phyloP scores from a whole-genome alignment of 2,329 filamentous ascomycete genomes.

The Myriosclerotinia duriaeana region DNA sequence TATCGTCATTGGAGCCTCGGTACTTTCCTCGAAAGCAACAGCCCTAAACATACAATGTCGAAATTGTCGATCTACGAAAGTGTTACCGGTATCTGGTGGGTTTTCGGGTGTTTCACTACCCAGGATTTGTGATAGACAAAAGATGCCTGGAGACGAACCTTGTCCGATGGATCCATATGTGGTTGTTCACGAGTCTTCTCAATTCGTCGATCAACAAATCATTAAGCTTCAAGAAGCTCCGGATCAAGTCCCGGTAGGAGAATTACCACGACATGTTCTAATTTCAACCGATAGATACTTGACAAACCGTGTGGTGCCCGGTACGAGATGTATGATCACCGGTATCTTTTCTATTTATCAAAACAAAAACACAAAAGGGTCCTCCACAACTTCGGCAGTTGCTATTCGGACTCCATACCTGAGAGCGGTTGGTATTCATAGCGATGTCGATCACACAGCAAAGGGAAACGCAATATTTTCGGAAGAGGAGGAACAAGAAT shows the following conservation, averaged over 20 bases:
- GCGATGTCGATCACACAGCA: slow-evolving; percentile 83
- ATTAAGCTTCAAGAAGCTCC: slow-evolving; percentile 97
- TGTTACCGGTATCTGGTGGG: slow-evolving; percentile 74
- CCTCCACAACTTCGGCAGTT: slow-evolving; percentile 72
- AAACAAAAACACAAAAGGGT: slow-evolving; percentile 80
- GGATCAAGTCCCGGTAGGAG: slow-evolving; percentile 95
- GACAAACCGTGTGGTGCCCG: slow-evolving; percentile 92
- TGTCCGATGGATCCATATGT: slow-evolving; percentile 96
- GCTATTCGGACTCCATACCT: slow-evolving; percentile 95
- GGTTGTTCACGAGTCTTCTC: slow-evolving; percentile 88
- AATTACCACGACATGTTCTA: slow-evolving; percentile 89
- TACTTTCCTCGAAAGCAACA: slow-evolving; percentile 94
- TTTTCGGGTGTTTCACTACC: slow-evolving; percentile 87
- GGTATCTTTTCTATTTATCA: slow-evolving; percentile 98
- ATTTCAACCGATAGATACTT: slow-evolving; percentile 96
- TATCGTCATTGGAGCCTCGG: slow-evolving; percentile 95
- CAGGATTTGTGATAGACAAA: slow-evolving; percentile 67
- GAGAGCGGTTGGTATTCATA: slow-evolving; percentile 86
- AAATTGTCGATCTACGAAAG: slow-evolving; percentile 72
- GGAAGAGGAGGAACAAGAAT: slow-evolving; percentile 97
- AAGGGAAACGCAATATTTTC: slow-evolving; percentile 83
- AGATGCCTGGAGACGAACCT: slow-evolving; percentile 67
- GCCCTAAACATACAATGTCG: slow-evolving; percentile 83
- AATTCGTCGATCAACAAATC: slow-evolving; percentile 96
- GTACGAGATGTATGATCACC: slow-evolving; percentile 91